These are phyloP conservation scores for Chaetomium sp. DNA, from an alignment of 2,329 filamentous ascomycete genomes.

Conservation along the genomic window DNA sequence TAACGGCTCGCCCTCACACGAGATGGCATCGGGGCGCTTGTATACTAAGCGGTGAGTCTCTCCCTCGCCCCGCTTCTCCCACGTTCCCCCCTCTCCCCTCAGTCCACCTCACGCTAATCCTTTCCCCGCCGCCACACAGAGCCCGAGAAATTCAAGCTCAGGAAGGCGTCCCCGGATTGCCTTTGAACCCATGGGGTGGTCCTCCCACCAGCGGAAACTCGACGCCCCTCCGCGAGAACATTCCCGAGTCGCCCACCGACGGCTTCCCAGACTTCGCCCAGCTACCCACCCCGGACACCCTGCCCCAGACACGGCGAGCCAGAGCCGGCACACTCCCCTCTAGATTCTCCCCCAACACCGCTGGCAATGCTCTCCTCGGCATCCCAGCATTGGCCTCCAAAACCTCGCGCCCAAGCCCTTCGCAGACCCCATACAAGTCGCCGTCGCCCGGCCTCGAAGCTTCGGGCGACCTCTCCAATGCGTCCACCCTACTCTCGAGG, in stretches of 20 bases:
- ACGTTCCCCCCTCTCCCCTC: conserved; percentile 8
- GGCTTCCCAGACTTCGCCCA: conserved; percentile 87
- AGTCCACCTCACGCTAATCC: neutral
- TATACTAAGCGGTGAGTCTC: conserved; percentile 82
- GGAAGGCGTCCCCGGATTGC: conserved; percentile 69
- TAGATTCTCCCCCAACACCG: conserved; percentile 73
- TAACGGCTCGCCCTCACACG: conserved; percentile 94
- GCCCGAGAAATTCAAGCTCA: conserved; percentile 96
- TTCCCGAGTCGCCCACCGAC: conserved; percentile 93
- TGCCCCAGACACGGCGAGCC: conserved; percentile 68
- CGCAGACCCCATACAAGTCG: conserved; percentile 79
- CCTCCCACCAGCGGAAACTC: conserved; percentile 95
- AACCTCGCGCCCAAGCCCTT: conserved; percentile 76
- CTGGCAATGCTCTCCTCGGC: conserved; percentile 52
- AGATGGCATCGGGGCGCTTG: conserved; percentile 64
- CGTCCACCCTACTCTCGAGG: conserved; percentile 72
- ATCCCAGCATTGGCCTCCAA: conserved; percentile 60
- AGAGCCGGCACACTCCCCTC: conserved; percentile 95
- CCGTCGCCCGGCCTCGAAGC: conserved; percentile 49
- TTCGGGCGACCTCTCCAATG: conserved; percentile 42
- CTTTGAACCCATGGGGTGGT: conserved; percentile 79
- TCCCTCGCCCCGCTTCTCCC: conserved; percentile 5
- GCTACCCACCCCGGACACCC: conserved; percentile 57
- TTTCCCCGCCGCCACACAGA: conserved; percentile 40
- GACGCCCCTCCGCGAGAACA: conserved; percentile 91